Conservation (phyloP, 2,329 filamentous ascomycete species). For the Geosmithia putterillii region DNA sequence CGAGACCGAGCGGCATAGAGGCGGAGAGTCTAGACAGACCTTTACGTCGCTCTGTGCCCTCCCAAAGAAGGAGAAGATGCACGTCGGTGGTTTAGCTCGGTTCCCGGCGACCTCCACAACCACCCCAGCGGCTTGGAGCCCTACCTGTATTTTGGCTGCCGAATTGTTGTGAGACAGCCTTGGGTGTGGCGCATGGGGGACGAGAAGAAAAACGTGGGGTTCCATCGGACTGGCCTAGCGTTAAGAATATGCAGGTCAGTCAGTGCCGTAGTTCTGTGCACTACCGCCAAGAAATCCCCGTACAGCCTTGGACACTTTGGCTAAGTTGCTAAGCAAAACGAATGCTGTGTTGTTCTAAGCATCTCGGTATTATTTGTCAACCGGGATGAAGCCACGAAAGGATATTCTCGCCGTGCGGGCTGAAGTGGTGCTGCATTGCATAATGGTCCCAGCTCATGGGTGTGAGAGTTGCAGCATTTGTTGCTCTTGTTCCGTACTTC, state of each 20-base stretch:
- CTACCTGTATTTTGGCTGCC: too few relatives aligned
- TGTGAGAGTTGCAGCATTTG: neutral
- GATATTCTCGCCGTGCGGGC: neutral
- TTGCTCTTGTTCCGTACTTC: too few relatives aligned
- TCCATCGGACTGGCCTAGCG: neutral
- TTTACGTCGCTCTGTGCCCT: neutral
- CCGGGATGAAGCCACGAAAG: neutral
- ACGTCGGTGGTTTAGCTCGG: neutral
- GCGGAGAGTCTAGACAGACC: neutral
- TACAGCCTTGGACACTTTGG: too few relatives aligned
- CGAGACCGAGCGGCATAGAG: neutral
- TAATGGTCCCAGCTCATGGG: neutral
- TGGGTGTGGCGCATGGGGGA: neutral
- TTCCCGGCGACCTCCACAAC: neutral
- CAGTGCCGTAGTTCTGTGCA: neutral
- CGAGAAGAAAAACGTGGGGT: neutral
- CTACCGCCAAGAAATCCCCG: neutral
- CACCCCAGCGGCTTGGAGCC: too few relatives aligned
- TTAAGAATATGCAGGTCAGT: neutral
- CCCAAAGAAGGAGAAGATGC: neutral
- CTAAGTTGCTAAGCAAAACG: too few relatives aligned
- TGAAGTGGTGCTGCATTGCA: neutral
- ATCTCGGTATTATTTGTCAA: neutral
- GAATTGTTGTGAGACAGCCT: too few relatives aligned
- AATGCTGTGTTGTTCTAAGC: neutral